A percentile compares a stretch with the other conserved stretches of the same genome.
Evolutionary conservation across 768 basidiomycete species (phyloP).

Genomic region (Tylopilus intermedius): DNA sequence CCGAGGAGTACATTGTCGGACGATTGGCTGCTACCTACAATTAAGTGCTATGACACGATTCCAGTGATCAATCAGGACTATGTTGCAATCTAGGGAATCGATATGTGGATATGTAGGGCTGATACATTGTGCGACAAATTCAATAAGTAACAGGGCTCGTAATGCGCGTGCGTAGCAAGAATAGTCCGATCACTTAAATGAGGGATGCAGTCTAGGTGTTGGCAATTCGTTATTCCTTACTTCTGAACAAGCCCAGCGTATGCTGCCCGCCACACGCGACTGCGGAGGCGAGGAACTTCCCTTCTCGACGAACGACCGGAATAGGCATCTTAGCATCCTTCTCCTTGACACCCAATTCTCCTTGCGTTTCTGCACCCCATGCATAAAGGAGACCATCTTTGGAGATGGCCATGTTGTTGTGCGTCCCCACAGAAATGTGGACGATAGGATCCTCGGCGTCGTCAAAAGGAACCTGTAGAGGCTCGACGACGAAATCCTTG

Average conservation of each 20-base stretch:
- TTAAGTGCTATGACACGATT: constrained; percentile 19
- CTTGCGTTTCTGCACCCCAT: constrained; percentile 77
- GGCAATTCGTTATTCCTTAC: constrained; percentile 37
- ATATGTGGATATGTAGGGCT: constrained; percentile 12
- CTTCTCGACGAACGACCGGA: constrained; percentile 66
- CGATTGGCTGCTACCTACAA: constrained; percentile 58
- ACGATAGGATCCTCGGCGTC: constrained; percentile 59
- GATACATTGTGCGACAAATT: constrained; percentile 15
- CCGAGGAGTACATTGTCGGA: constrained; percentile 74
- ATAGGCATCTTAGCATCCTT: constrained; percentile 60
- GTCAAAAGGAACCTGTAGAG: constrained; percentile 62
- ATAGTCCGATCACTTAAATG: constrained; percentile 19
- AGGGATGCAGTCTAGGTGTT: constrained; percentile 9
- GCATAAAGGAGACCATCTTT: constrained; percentile 61
- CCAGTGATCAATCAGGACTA: neutral
- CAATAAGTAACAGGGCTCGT: constrained; percentile 17
- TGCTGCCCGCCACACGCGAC: constrained; percentile 80
- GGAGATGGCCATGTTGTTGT: constrained; percentile 71
- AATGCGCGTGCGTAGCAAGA: constrained; percentile 14
- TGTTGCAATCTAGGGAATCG: constrained; percentile 5
- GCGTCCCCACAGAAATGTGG: constrained; percentile 61
- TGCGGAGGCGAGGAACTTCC: constrained; percentile 46
- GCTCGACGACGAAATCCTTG: constrained; percentile 59
- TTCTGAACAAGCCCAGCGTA: constrained; percentile 66
- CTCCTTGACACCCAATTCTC: constrained; percentile 65